phyloP scores from a whole-genome alignment of 75 land plant genomes.

The Pinus taeda region DNA sequence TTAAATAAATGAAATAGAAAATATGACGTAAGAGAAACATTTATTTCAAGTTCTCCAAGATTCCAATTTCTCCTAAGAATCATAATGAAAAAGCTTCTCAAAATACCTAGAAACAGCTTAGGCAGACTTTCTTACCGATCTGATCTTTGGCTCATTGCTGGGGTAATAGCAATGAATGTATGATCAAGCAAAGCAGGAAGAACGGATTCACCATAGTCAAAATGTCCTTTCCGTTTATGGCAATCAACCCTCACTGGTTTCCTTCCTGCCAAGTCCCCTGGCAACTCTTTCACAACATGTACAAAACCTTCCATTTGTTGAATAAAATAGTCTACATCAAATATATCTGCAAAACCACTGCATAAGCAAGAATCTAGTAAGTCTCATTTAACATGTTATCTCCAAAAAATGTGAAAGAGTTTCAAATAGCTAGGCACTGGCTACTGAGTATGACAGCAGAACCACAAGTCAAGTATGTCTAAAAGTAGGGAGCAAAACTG shows the following conservation, averaged over 20 bases:
- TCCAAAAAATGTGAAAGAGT: too few relatives aligned
- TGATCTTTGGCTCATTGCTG: constrained; percentile 81
- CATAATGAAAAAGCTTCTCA: too few relatives aligned
- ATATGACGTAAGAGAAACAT: too few relatives aligned
- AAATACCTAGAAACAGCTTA: too few relatives aligned
- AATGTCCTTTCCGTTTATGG: constrained; percentile 62
- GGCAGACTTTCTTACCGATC: constrained; percentile 39
- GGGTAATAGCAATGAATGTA: constrained; percentile 59
- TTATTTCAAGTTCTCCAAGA: too few relatives aligned
- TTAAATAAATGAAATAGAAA: too few relatives aligned
- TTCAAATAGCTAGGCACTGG: too few relatives aligned
- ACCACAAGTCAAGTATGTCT: too few relatives aligned
- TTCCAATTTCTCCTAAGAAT: too few relatives aligned
- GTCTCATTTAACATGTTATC: too few relatives aligned
- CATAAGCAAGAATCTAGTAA: background rate
- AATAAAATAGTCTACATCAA: constrained; percentile 85
- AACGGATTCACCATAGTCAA: constrained; percentile 75
- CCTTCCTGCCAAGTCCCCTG: constrained; percentile 40
- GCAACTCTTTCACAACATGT: constrained; percentile 66
- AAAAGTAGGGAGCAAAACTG: too few relatives aligned
- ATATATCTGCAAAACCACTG: constrained; percentile 92
- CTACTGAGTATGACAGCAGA: too few relatives aligned
- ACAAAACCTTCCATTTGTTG: constrained; percentile 54
- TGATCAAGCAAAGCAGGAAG: constrained; percentile 63
- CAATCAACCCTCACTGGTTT: constrained; percentile 58